phyloP scores from a whole-genome alignment of 129 eudicot genomes.

The Pulicaria dysenterica region DNA sequence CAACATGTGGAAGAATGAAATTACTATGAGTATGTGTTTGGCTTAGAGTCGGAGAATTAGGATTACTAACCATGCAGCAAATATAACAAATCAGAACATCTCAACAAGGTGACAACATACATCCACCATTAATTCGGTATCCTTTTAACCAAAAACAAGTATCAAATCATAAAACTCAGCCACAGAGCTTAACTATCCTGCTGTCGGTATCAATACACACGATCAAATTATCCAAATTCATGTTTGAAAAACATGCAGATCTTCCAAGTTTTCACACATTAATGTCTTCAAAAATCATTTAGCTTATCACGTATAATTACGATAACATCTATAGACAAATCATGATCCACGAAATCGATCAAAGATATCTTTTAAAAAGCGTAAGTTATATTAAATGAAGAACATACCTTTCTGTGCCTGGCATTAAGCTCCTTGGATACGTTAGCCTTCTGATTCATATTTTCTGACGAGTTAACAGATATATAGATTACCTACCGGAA shows the following conservation, averaged over 20 bases:
- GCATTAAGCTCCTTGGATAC: slow-evolving; percentile 78
- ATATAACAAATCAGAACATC: background rate
- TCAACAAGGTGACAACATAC: background rate
- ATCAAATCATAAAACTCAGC: slow-evolving; percentile 9
- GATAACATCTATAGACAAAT: background rate
- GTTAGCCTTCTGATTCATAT: slow-evolving; percentile 68
- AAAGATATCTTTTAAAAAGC: background rate
- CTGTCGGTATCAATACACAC: background rate
- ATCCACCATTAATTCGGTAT: slow-evolving; percentile 3
- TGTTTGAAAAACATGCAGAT: slow-evolving; percentile 18
- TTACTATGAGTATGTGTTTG: background rate
- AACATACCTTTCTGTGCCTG: slow-evolving; percentile 59
- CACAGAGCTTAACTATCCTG: background rate
- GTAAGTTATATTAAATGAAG: background rate
- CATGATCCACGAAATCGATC: slow-evolving; percentile 1
- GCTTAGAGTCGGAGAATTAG: background rate
- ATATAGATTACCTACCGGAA: slow-evolving; percentile 12
- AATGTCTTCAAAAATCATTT: background rate
- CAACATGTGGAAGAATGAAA: background rate
- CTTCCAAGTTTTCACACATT: background rate
- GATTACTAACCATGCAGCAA: slow-evolving; percentile 13
- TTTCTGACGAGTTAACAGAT: slow-evolving; percentile 5
- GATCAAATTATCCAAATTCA: background rate
- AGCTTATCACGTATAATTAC: background rate
- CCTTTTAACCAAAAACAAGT: background rate